Evolutionary conservation across 2,329 filamentous ascomycete species (phyloP).

Genomic region (Chaetomiaceae sp.): DNA sequence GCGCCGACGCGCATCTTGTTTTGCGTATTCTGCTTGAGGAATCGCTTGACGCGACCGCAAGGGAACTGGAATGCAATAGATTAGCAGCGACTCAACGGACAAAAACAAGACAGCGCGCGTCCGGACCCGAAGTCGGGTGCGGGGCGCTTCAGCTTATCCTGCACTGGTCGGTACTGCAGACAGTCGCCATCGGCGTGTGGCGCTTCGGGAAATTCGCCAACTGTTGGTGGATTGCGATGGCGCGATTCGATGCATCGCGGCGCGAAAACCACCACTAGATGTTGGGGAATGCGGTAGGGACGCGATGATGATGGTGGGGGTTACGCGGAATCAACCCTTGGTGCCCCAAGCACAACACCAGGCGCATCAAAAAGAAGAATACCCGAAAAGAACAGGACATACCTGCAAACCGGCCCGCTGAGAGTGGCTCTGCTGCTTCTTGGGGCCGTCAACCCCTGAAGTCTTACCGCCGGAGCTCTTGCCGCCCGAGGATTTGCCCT

Average conservation of each 20-base stretch:
- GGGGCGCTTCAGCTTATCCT: background rate
- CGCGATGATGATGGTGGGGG: constrained; percentile 17
- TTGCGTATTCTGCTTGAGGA: constrained; percentile 98
- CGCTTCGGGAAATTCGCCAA: background rate
- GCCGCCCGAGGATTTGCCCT: constrained; percentile 87
- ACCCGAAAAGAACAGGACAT: constrained; percentile 41
- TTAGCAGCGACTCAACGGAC: constrained; percentile 8
- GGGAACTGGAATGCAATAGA: constrained; percentile 65
- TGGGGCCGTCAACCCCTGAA: constrained; percentile 58
- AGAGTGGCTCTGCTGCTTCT: constrained; percentile 94
- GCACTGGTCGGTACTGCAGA: background rate
- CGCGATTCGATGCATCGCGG: background rate
- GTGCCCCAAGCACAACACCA: background rate
- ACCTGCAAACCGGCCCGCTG: constrained; percentile 94
- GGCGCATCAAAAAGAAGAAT: constrained; percentile 16
- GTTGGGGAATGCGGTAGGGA: constrained; percentile 11
- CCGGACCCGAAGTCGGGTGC: background rate
- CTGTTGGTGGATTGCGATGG: background rate
- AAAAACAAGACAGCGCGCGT: background rate
- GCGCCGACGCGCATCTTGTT: constrained; percentile 99
- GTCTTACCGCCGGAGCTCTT: constrained; percentile 82
- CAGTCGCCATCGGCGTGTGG: background rate
- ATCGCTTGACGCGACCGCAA: constrained; percentile 99
- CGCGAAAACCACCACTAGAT: constrained; percentile 2
- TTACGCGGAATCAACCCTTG: background rate